Conservation (phyloP, 129 eudicot species). For the Centella asiatica region DNA sequence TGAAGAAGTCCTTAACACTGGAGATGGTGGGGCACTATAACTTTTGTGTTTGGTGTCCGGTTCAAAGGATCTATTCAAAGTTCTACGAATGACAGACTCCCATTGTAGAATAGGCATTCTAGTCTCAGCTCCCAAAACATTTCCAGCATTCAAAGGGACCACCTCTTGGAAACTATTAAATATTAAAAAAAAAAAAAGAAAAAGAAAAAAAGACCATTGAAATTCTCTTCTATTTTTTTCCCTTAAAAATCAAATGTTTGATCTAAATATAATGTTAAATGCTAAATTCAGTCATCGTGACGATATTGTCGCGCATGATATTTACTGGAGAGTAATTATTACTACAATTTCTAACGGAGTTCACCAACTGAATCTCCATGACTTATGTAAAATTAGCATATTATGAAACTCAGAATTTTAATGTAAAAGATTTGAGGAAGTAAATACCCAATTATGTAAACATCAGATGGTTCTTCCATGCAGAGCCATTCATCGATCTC, state of each 20-base stretch:
- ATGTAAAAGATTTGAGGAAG: neutral
- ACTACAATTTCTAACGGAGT: neutral
- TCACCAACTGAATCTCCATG: no score
- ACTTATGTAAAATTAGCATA: neutral
- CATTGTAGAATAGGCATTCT: slow-evolving; percentile 76
- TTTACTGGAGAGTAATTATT: neutral
- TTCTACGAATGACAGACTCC: slow-evolving; percentile 74
- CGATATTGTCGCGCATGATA: no score
- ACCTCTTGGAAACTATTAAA: slow-evolving; percentile 80
- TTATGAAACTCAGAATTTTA: neutral
- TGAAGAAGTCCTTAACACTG: slow-evolving; percentile 44
- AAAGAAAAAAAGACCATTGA: neutral
- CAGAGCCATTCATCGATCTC: slow-evolving; percentile 92
- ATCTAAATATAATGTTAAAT: neutral
- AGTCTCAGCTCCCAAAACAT: slow-evolving; percentile 91
- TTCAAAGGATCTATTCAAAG: slow-evolving; percentile 58
- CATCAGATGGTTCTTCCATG: slow-evolving; percentile 77
- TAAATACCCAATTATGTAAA: slow-evolving; percentile 81
- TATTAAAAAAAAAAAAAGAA: neutral
- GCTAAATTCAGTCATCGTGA: neutral
- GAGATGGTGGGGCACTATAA: slow-evolving; percentile 92
- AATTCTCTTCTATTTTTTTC: neutral
- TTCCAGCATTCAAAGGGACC: slow-evolving; percentile 90
- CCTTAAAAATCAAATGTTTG: neutral
- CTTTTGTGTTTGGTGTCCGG: slow-evolving; percentile 52